Evolutionary conservation across 306 rosid genomes (phyloP).

Genomic region (Trifolium pratense): DNA sequence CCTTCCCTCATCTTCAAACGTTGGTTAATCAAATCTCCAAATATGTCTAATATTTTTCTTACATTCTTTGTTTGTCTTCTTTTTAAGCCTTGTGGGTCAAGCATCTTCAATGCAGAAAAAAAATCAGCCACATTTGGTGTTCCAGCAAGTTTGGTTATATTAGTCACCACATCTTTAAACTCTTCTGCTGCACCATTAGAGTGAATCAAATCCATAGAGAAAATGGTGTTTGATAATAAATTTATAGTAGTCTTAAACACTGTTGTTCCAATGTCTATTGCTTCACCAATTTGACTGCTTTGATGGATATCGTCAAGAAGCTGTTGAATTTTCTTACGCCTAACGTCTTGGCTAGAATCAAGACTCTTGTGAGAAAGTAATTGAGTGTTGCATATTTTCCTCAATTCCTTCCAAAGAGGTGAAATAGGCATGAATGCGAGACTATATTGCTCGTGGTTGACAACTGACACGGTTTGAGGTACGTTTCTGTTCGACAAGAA

Average conservation of each 20-base stretch:
- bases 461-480: conserved; percentile 34
- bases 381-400: conserved; percentile 37
- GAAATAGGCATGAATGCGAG: conserved; percentile 36
- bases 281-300: conserved; percentile 30
- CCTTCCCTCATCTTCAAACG: conserved; percentile 23
- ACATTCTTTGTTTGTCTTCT: conserved; percentile 30
- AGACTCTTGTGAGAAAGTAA: conserved; percentile 36
- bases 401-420: conserved; percentile 37
- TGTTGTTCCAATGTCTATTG: conserved; percentile 33
- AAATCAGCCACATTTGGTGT: conserved; percentile 42
- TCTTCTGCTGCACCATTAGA: conserved; percentile 39
- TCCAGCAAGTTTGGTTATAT: conserved; percentile 38
- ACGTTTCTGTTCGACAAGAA: conserved; percentile 36
- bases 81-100: conserved; percentile 40
- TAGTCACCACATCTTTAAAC: conserved; percentile 35
- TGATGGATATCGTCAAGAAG: conserved; percentile 17
- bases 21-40: conserved; percentile 23
- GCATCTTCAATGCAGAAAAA: conserved; percentile 23
- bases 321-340: conserved; percentile 36
- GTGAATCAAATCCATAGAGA: conserved; percentile 37
- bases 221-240: conserved; percentile 37
- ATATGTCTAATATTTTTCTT: conserved; percentile 13
- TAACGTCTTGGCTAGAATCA: conserved; percentile 24
- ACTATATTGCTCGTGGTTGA: conserved; percentile 33
- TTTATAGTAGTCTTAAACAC: conserved; percentile 41